Base-by-base conservation (phyloP, 441 rosid genomes). In the Lepidium campestre region DNA sequence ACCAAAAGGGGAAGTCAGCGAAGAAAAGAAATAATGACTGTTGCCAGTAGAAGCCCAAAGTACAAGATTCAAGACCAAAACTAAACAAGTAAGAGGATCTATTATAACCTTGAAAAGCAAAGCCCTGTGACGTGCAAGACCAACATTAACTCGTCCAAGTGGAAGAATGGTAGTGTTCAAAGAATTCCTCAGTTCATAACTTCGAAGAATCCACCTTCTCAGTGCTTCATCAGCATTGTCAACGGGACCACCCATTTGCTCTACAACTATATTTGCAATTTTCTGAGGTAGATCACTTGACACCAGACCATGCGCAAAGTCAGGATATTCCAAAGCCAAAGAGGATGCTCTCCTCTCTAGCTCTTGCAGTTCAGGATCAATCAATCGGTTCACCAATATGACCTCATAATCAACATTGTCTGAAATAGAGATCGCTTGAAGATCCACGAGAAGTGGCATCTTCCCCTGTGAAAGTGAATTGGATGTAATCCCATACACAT, bases 81-180 rank as follows among this genome's bases (percentile, higher is more conserved):
- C 25, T 10, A 53, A 52, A 49, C 12, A 42, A 25, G 8, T 17
- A 13, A 55, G 17, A 39, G 10, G 13, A 18, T 19, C 31, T 63
- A 50, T 57, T 19, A 23, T 46, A 47, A 94, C 99, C 99, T 94
- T 94, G 78, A 94, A 94, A 75, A 94, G 96, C 78, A 91, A 75
- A 67, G 99, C 99, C 78, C 99, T 79, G 71, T 94, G 99, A 41
- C 98, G 93, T 70, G 99, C 91, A 73, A 94, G 92, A 68, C 99
- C 98, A 66, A 89, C 79, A 73, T 90, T 86, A 62, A 94, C 87
- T 27, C 74, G 70, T 18, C 99, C 99, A 71, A 94, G 94, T 9
- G 99, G 99, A 78, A 91, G 79, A 75, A 88, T 73, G 62, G 83
- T 75, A 46, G 86, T 75, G 65, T 83, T 85, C 66, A 88, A 81